Percentiles rank a stretch among this genome's conserved stretches.
Evolutionary conservation across 164 flowering plant species (phyloP).

Genomic region (Cinnamomum chago): DNA sequence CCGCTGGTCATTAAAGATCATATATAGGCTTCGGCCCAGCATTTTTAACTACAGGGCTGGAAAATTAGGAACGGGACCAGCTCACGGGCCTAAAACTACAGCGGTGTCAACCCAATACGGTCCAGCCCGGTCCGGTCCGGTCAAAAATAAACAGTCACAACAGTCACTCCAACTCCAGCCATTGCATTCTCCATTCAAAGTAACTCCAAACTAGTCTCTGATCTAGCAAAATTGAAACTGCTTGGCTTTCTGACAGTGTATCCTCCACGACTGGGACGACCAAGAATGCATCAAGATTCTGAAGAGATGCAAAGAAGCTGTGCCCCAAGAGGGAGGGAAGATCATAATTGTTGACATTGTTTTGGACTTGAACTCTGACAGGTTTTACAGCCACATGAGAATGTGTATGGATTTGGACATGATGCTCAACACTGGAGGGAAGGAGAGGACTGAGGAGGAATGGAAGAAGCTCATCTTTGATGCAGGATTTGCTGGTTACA

Average conservation of each 20-base stretch:
- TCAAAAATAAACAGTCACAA: neutral
- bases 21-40: no score
- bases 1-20: no score
- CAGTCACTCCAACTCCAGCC: neutral
- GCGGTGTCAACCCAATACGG: neutral
- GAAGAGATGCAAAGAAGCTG: slow-evolving; percentile 33
- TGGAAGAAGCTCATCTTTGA: slow-evolving; percentile 35
- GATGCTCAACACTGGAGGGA: slow-evolving; percentile 33
- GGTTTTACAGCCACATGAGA: neutral
- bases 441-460: slow-evolving; percentile 37
- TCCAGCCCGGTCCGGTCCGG: neutral
- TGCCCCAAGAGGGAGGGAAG: slow-evolving; percentile 25
- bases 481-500: slow-evolving; percentile 31
- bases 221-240: neutral
- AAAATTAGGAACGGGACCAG: neutral
- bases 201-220: neutral
- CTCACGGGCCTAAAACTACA: neutral
- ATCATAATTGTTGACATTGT: slow-evolving; percentile 40
- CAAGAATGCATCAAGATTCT: slow-evolving; percentile 29
- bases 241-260: slow-evolving; percentile 21
- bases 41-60: no score
- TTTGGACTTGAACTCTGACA: slow-evolving; percentile 3
- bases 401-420: slow-evolving; percentile 28
- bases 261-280: slow-evolving; percentile 41
- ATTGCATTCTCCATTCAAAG: neutral